Conservation (phyloP, 768 basidiomycete species). For the Infundibulicybe gibba region DNA sequence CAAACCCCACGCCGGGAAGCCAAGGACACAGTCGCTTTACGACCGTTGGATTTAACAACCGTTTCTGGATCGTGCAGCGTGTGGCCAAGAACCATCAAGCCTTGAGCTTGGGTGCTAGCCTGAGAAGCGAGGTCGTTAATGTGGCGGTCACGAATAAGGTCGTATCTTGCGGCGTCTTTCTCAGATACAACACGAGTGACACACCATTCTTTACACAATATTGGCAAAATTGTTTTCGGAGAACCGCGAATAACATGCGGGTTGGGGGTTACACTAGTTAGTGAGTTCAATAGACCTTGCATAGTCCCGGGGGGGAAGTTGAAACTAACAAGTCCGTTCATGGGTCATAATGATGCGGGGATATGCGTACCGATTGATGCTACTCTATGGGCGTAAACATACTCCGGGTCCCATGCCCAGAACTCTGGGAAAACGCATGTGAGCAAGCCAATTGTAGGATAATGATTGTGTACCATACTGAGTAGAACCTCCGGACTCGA, state of each 20-base stretch:
- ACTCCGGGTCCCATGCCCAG: constrained; percentile 1
- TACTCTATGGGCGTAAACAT: constrained; percentile 4
- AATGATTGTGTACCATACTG: neutral
- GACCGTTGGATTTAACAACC: constrained; percentile 6
- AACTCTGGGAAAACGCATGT: neutral
- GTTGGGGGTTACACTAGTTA: constrained; percentile 8
- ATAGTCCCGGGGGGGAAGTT: constrained; percentile 9
- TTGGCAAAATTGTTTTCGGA: constrained; percentile 5
- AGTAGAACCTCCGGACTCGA: neutral
- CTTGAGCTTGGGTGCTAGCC: constrained; percentile 10
- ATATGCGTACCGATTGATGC: constrained; percentile 6
- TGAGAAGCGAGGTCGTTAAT: constrained; percentile 11
- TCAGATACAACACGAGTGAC: constrained; percentile 15
- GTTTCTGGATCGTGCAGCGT: constrained; percentile 7
- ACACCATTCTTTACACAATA: constrained; percentile 7
- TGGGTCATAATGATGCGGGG: neutral
- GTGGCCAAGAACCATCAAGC: constrained; percentile 4
- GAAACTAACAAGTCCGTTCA: constrained; percentile 1
- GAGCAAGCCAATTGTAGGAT: neutral
- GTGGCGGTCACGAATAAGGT: constrained; percentile 6
- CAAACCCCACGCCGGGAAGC: constrained; percentile 10
- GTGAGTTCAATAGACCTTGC: constrained; percentile 8
- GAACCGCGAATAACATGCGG: constrained; percentile 20
- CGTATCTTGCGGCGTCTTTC: constrained; percentile 12
- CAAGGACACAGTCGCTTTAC: constrained; percentile 11